Base-by-base conservation (phyloP, 1,284 basidiomycete species). In the Cryptococcus wingfieldii region DNA sequence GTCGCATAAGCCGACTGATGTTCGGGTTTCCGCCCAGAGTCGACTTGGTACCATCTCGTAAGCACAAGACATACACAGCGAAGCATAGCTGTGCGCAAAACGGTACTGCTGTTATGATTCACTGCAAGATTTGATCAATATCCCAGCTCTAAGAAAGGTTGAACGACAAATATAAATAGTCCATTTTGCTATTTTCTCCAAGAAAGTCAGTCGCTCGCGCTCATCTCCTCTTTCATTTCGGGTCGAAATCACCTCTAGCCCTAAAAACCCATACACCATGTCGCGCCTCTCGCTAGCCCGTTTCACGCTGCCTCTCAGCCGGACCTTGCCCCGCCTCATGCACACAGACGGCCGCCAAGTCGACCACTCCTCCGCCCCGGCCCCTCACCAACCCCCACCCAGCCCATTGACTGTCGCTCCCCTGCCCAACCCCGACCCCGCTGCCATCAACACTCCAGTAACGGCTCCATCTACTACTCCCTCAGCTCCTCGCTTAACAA, bases 281-380 rank as follows among this genome's bases (percentile, higher is more conserved):
- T 60, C 61, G 37, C 41, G 59, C 37, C 46, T 57, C 10, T 57
- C 64, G 25, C 53, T 67, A 4, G 10, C 48, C 31, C 18, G 13
- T 13, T 19, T 50, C 38, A 23, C 55, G 14, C 45, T 55, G 13
- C 41, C 50, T 46, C 10, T 63, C 37, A 62, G 68, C 7, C 47
- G 55, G 23, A 3, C 31, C 10, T 10, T 34, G 2, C 31, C 31
- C 31, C 31, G 31, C 31, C 31, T 34, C 6, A 61, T 70, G 63
- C 67, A 70, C 55, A 66, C 66, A n/a, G 64, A 57, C 13, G 66
- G 63, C 9, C 51, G 68, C 18, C 63, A 61, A 43, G 61, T 67
- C 7, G 60, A 67, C 34, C 66, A 67, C 39, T 50, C 52, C 3
- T 54, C 58, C 10, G 28, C 37, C 49, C 53, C 50, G 18, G 28